phyloP scores from a whole-genome alignment of 768 basidiomycete genomes.

The Suillus placidus region DNA sequence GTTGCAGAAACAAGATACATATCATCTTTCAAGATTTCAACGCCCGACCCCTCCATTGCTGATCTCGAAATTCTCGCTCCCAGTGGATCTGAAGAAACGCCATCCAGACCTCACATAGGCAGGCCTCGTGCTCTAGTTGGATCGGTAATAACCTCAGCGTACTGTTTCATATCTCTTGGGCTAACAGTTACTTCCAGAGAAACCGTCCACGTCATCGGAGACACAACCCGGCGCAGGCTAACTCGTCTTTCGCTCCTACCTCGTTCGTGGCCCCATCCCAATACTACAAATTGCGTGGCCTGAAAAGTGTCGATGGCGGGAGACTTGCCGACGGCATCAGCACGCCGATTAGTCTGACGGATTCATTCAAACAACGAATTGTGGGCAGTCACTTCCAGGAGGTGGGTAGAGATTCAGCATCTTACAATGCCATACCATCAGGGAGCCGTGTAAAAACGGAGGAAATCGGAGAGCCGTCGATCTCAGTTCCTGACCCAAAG shows the following conservation, averaged over 20 bases:
- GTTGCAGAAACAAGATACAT: conserved; percentile 81
- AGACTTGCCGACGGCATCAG: conserved; percentile 51
- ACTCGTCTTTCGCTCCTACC: conserved; percentile 72
- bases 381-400: conserved; percentile 76
- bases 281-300: conserved; percentile 72
- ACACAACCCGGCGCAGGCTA: conserved; percentile 62
- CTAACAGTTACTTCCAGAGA: conserved; percentile 17
- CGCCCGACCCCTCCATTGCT: conserved; percentile 70
- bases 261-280: conserved; percentile 80
- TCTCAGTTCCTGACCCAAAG: conserved; percentile 41
- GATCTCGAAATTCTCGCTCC: conserved; percentile 48
- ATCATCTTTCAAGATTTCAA: conserved; percentile 70
- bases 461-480: conserved; percentile 50
- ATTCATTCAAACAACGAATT: conserved; percentile 63
- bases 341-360: conserved; percentile 50
- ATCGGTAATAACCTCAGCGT: conserved; percentile 21
- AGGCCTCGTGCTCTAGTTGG: conserved; percentile 59
- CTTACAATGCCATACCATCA: conserved; percentile 60
- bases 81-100: conserved; percentile 39
- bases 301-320: conserved; percentile 63
- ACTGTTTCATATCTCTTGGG: not conserved
- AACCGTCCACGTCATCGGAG: conserved; percentile 46
- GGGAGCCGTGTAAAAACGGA: conserved; percentile 60
- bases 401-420: conserved; percentile 59
- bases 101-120: conserved; percentile 63